These are phyloP conservation scores for Chrysoporthe deuterocubensis DNA, from an alignment of 2,329 filamentous ascomycete species.

Conservation along the genomic window DNA sequence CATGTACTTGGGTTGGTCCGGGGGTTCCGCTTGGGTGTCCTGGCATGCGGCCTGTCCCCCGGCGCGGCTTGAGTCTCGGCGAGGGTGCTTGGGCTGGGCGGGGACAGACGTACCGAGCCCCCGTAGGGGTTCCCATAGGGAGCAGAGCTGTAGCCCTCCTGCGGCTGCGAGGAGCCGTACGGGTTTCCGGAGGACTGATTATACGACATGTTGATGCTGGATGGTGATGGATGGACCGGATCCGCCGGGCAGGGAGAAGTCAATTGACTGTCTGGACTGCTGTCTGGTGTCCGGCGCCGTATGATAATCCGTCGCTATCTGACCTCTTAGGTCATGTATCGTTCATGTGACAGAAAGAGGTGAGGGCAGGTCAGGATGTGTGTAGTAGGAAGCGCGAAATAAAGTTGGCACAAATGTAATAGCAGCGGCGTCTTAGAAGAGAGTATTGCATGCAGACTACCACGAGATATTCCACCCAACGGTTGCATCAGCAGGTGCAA, in stretches of 20 bases:
- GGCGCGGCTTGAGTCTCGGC: background rate
- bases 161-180: conserved; percentile 36
- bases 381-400: background rate
- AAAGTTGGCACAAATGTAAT: background rate
- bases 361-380: background rate
- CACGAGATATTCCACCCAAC: background rate
- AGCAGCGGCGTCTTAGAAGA: conserved; percentile 10
- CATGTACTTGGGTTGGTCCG: background rate
- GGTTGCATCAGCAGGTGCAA: background rate
- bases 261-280: conserved; percentile 17
- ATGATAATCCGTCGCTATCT: background rate
- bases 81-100: conserved; percentile 24
- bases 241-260: conserved; percentile 30
- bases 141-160: conserved; percentile 20
- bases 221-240: conserved; percentile 33
- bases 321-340: background rate
- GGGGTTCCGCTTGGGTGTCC: background rate
- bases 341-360: background rate
- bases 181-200: conserved; percentile 30
- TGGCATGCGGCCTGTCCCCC: background rate
- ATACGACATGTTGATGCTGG: conserved; percentile 32
- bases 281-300: background rate
- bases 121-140: conserved; percentile 18
- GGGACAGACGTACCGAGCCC: conserved; percentile 29
- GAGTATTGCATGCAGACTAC: conserved; percentile 2